A percentile compares a stretch with the other conserved stretches of the same genome.
Evolutionary conservation across 768 basidiomycete genomes (phyloP).

Genomic region (Boletus eberwhitei): DNA sequence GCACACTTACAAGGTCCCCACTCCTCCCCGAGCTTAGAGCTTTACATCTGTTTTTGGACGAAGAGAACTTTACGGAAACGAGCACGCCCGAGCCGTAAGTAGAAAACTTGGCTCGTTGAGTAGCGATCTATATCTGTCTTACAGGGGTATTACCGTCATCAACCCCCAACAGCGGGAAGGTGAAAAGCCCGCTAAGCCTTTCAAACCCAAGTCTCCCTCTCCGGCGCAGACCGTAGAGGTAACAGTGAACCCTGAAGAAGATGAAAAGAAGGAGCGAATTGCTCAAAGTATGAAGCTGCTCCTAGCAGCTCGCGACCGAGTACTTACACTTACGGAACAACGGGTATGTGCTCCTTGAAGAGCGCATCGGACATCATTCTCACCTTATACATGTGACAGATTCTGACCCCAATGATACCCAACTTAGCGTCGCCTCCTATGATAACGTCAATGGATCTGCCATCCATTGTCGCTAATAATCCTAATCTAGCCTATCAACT

Average conservation of each 20-base stretch:
- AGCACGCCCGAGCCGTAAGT: slow-evolving; percentile 48
- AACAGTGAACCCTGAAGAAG: slow-evolving; percentile 45
- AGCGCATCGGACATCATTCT: neutral
- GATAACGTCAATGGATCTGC: slow-evolving; percentile 66
- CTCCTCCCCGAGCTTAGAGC: slow-evolving; percentile 74
- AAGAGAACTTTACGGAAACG: slow-evolving; percentile 48
- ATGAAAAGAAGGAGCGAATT: slow-evolving; percentile 54
- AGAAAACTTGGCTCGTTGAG: neutral
- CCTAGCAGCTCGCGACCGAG: slow-evolving; percentile 65
- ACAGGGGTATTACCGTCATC: slow-evolving; percentile 14
- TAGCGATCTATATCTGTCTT: slow-evolving; percentile 15
- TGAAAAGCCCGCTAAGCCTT: neutral
- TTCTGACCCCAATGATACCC: slow-evolving; percentile 49
- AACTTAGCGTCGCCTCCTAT: slow-evolving; percentile 44
- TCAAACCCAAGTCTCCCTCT: neutral
- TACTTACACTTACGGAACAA: slow-evolving; percentile 72
- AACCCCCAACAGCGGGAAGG: slow-evolving; percentile 5
- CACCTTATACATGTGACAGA: slow-evolving; percentile 31
- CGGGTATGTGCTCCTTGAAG: slow-evolving; percentile 40
- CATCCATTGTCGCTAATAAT: slow-evolving; percentile 64
- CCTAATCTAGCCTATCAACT: slow-evolving; percentile 68
- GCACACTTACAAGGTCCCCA: slow-evolving; percentile 68
- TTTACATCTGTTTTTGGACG: slow-evolving; percentile 65
- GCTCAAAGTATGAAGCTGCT: slow-evolving; percentile 66
- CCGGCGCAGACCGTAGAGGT: slow-evolving; percentile 4